Conservation (phyloP, 2,329 filamentous ascomycete species). For the Colletotrichum sp. region DNA sequence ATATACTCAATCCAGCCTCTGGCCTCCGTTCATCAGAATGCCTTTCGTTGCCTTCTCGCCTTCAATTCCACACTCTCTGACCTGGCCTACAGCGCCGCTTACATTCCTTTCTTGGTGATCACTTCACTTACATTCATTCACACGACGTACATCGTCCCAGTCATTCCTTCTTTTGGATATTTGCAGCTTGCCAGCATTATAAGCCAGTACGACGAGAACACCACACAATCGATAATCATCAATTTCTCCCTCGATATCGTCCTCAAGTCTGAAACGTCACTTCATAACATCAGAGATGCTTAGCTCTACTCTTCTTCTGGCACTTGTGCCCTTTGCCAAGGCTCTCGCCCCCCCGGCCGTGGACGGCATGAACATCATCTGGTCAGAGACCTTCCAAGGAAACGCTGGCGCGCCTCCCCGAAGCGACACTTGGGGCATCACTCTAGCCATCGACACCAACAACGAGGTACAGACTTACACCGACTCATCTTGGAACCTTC, state of each 20-base stretch:
- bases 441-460: conserved; percentile 51
- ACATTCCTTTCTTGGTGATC: conserved; percentile 15
- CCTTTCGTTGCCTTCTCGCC: not conserved
- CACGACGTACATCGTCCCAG: not conserved
- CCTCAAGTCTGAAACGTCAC: not conserved
- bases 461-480: conserved; percentile 58
- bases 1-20: not conserved
- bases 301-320: conserved; percentile 11
- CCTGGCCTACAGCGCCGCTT: conserved; percentile 10
- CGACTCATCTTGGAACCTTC: conserved; percentile 49
- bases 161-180: not conserved
- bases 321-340: conserved; percentile 26
- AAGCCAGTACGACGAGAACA: not conserved
- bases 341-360: conserved; percentile 44
- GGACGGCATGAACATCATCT: conserved; percentile 46
- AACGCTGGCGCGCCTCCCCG: conserved; percentile 41
- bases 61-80: not conserved
- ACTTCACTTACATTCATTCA: not conserved
- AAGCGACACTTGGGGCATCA: conserved; percentile 46
- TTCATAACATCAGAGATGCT: not conserved
- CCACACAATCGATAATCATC: not conserved
- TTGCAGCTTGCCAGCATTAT: not conserved
- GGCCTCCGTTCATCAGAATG: not conserved
- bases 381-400: conserved; percentile 52
- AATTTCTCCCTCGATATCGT: not conserved